Conservation (phyloP, 352 stramenopile genomes). For the Pythium sp. region DNA sequence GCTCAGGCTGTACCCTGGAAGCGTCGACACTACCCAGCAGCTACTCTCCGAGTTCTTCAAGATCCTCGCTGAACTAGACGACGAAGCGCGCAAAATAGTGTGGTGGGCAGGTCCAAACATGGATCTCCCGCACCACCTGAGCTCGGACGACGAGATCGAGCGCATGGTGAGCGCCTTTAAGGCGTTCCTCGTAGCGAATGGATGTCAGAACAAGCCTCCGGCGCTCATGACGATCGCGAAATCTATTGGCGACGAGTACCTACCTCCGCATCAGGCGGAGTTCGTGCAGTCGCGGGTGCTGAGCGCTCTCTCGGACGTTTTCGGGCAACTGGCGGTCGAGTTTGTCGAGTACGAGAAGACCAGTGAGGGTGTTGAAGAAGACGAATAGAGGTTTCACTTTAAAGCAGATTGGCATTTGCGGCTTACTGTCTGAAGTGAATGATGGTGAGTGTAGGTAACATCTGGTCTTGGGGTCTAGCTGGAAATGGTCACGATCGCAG, state of each 20-base stretch:
- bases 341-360: conserved; percentile 52
- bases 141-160: conserved; percentile 47
- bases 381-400: conserved; percentile 10
- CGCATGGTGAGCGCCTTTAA: conserved; percentile 34
- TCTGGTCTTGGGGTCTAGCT: background rate
- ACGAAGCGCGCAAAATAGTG: conserved; percentile 25
- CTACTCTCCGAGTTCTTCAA: conserved; percentile 25
- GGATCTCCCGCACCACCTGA: conserved; percentile 69
- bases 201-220: conserved; percentile 32
- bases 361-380: conserved; percentile 11
- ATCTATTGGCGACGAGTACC: conserved; percentile 70
- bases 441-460: background rate
- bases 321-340: conserved; percentile 31
- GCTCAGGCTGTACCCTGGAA: conserved; percentile 28
- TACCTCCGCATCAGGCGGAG: conserved; percentile 61
- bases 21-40: conserved; percentile 2
- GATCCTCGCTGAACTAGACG: conserved; percentile 25
- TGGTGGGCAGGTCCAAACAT: conserved; percentile 59
- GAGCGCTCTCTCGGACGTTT: conserved; percentile 37
- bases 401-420: background rate
- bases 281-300: conserved; percentile 46
- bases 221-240: conserved; percentile 81
- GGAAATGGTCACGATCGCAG: background rate
- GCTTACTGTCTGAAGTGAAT: background rate
- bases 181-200: conserved; percentile 28